A percentile compares a stretch with the other conserved stretches of the same genome.
These are phyloP conservation scores for Chaetomium cochliodes DNA, from an alignment of 495 filamentous ascomycete genomes.

Conservation along the genomic window DNA sequence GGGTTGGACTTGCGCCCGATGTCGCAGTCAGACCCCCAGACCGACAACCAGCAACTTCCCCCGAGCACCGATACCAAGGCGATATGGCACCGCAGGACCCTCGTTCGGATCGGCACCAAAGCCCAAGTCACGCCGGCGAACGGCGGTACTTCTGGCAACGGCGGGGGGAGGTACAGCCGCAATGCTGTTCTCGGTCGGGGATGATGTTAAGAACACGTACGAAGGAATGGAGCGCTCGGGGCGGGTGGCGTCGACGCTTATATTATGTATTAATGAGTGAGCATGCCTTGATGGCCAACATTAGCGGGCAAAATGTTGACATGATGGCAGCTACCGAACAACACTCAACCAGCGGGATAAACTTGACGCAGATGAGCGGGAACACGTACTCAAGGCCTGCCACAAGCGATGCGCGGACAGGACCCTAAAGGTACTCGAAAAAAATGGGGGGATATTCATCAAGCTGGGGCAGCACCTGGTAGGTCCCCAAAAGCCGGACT, in stretches of 20 bases:
- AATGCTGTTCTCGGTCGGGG: conserved; percentile 64
- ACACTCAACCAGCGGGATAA: conserved; percentile 68
- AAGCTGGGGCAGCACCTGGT: conserved; percentile 94
- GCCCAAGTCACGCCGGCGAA: conserved; percentile 22
- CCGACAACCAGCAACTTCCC: conserved; percentile 12
- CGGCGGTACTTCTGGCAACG: conserved; percentile 32
- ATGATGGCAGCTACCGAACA: conserved; percentile 65
- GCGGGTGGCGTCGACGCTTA: conserved; percentile 72
- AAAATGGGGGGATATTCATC: conserved; percentile 96
- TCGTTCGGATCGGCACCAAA: conserved; percentile 9
- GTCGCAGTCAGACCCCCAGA: conserved; percentile 37
- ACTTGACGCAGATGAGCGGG: conserved; percentile 59
- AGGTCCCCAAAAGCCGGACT: conserved; percentile 17
- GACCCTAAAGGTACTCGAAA: conserved; percentile 82
- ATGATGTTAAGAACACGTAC: conserved; percentile 70
- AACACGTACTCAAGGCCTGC: conserved; percentile 71
- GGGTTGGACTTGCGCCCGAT: conserved; percentile 45
- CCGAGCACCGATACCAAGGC: conserved; percentile 31
- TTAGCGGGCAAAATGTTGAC: conserved; percentile 10
- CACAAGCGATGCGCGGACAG: conserved; percentile 87
- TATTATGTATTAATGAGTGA: conserved; percentile 88
- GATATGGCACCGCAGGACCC: conserved; percentile 34
- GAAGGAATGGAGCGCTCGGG: conserved; percentile 72
- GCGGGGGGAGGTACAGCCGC: conserved; percentile 54
- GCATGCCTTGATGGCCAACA: conserved; percentile 33